Evolutionary conservation across 176 grass and related monocot species (phyloP), one percentile per base, ranked within the genome.

Genomic region (Secale cereale): DNA sequence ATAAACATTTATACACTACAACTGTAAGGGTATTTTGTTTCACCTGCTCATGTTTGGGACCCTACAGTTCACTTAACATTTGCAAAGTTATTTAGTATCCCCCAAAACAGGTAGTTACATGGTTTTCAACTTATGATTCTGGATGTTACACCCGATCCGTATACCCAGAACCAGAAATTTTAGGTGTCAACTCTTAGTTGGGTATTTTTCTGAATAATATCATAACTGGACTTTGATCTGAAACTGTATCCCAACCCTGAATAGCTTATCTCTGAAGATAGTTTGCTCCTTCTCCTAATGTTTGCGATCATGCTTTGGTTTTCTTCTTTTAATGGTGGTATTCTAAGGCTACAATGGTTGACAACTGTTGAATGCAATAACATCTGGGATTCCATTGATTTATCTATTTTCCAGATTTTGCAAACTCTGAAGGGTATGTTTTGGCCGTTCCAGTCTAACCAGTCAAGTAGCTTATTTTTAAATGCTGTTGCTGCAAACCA

Each of bases 401-500:
- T 69, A 87, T 75, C 32, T 10, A 6, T 23, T 62, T 78, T 82
- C 91, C 87, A 98, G 91, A 95, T 89, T 76, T 85, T 98, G 76
- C 92, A 80, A 74, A 81, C 81, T 91, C 84, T 98, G 54, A 98
- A 98, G 88, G 39, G 68, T 85, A 84, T 84, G 54, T 98, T 98
- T 83, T 98, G 93, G 96, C 93, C 91, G 46, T 95, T 94, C 89
- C 96, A 89, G 32, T 95, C 81, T 79, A 88, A 86, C 15, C 89
- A 76, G 40, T 86, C 87, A 35, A 87, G 86, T 54, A 95, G 86
- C 65, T 94, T 95, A 80, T 98, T 98, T 92, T 67, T 98, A 35
- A 93, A 90, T 83, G 91, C 89, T 78, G 88, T 88, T 79, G 66
- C 89, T 83, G 89, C 89, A 73, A 95, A 89, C 54, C 80, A 85